Evolutionary conservation across 2,329 filamentous ascomycete genomes (phyloP).

Genomic region (Penicillium nordicum): DNA sequence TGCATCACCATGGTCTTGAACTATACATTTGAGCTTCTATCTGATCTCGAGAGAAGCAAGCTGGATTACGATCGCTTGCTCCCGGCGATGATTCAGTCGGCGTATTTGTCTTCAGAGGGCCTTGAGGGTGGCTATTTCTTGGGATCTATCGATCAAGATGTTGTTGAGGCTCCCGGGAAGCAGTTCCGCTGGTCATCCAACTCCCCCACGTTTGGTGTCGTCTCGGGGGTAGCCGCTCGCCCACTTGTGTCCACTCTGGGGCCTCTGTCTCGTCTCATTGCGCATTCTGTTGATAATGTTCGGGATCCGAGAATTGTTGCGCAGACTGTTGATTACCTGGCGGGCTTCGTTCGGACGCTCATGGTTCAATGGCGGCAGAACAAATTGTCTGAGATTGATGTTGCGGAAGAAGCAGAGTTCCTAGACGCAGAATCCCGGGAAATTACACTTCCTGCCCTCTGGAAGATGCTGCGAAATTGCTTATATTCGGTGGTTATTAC

Average conservation of each 20-base stretch:
- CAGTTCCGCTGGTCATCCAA: constrained; percentile 64
- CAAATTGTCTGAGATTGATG: constrained; percentile 69
- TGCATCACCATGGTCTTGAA: constrained; percentile 68
- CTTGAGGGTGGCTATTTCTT: constrained; percentile 75
- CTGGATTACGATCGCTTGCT: constrained; percentile 69
- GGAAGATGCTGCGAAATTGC: constrained; percentile 70
- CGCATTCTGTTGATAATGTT: constrained; percentile 59
- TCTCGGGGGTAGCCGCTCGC: constrained; percentile 55
- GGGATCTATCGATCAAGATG: constrained; percentile 63
- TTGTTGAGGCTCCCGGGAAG: constrained; percentile 52
- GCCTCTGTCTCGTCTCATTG: constrained; percentile 60
- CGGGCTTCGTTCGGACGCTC: constrained; percentile 64
- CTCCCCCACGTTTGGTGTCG: constrained; percentile 56
- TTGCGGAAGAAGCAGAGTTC: constrained; percentile 60
- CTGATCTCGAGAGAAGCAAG: constrained; percentile 55
- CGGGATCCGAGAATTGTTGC: constrained; percentile 44
- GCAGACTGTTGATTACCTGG: constrained; percentile 56
- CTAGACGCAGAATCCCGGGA: constrained; percentile 64
- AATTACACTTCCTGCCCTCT: constrained; percentile 67
- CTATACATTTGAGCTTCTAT: constrained; percentile 70
- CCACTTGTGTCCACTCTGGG: constrained; percentile 61
- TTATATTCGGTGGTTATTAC: constrained; percentile 73
- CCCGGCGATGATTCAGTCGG: constrained; percentile 64
- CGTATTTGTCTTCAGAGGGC: constrained; percentile 68
- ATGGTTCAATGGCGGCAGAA: constrained; percentile 70